These are phyloP conservation scores for Panicum miliaceum DNA, from an alignment of 176 grass and related monocot genomes.

Conservation along the genomic window DNA sequence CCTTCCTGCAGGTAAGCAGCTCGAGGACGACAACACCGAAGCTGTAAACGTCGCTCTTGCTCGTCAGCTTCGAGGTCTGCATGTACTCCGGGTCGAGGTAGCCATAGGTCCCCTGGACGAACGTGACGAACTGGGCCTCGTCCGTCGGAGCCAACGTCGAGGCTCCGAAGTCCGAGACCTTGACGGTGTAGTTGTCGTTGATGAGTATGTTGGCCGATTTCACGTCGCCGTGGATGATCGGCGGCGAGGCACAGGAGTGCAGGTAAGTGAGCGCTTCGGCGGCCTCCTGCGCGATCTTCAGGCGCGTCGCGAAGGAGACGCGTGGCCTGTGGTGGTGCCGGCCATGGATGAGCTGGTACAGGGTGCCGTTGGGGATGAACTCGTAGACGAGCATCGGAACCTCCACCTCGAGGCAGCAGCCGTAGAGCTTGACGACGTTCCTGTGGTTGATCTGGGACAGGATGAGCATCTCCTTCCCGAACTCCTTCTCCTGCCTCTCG, in stretches of 20 bases:
- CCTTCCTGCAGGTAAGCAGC: conserved; percentile 61
- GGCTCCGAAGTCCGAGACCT: conserved; percentile 67
- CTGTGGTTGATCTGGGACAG: neutral
- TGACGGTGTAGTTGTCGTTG: conserved; percentile 53
- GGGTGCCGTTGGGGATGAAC: neutral
- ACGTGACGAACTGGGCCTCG: conserved; percentile 56
- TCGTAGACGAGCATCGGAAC: neutral
- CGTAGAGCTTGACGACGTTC: neutral
- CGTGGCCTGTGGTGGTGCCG: neutral
- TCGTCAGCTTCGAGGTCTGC: conserved; percentile 48
- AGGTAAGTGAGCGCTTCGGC: conserved; percentile 71
- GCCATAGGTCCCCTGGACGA: conserved; percentile 66
- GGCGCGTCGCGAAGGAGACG: conserved; percentile 39
- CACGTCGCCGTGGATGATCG: conserved; percentile 68
- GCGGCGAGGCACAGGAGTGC: conserved; percentile 65
- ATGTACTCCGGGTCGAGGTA: conserved; percentile 74
- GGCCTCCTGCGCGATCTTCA: conserved; percentile 59
- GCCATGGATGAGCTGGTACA: neutral
- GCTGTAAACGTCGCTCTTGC: conserved; percentile 53
- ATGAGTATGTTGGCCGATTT: conserved; percentile 67
- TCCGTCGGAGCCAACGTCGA: conserved; percentile 53
- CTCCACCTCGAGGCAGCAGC: neutral
- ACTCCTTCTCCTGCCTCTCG: neutral
- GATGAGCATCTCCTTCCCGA: neutral
- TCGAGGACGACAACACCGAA: conserved; percentile 59